Percentiles rank a stretch among this genome's conserved stretches.
phyloP scores from a whole-genome alignment of 108 stramenopile species.

The Poteriospumella lacustris region DNA sequence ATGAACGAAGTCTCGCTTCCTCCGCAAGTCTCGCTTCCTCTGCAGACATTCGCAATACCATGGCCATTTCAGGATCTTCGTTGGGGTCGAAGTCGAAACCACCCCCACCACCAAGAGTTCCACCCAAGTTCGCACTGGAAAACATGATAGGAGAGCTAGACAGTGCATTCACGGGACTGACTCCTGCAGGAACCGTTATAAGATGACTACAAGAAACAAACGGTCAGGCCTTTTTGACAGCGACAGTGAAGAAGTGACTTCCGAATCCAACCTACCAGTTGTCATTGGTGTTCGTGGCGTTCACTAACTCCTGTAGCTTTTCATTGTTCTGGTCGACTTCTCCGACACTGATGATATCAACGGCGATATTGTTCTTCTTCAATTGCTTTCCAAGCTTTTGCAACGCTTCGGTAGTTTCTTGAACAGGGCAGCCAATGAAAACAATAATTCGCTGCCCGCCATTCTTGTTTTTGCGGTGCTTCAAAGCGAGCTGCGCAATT shows the following conservation, averaged over 20 bases:
- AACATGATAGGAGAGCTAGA: conserved; percentile 70
- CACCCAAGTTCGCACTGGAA: too few species aligned
- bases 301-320: conserved; percentile 78
- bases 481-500: conserved; percentile 87
- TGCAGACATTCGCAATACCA: conserved; percentile 91
- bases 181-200: conserved; percentile 86
- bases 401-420: conserved; percentile 47
- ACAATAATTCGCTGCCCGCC: conserved; percentile 86
- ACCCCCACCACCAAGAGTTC: conserved; percentile 53
- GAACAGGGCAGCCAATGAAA: conserved; percentile 76
- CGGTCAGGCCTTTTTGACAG: background rate
- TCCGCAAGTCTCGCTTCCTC: conserved; percentile 60
- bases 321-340: conserved; percentile 77
- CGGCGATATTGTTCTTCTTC: conserved; percentile 90
- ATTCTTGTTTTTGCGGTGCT: conserved; percentile 96
- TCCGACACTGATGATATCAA: conserved; percentile 89
- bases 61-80: conserved; percentile 96
- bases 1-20: background rate
- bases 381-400: conserved; percentile 74
- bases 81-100: conserved; percentile 89
- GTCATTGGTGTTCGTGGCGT: conserved; percentile 78
- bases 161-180: conserved; percentile 85
- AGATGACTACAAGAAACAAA: conserved; percentile 63
- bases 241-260: background rate
- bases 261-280: conserved; percentile 32